Evolutionary conservation across 2,329 filamentous ascomycete species (phyloP).

Genomic region (Exophiala xenobiotica): DNA sequence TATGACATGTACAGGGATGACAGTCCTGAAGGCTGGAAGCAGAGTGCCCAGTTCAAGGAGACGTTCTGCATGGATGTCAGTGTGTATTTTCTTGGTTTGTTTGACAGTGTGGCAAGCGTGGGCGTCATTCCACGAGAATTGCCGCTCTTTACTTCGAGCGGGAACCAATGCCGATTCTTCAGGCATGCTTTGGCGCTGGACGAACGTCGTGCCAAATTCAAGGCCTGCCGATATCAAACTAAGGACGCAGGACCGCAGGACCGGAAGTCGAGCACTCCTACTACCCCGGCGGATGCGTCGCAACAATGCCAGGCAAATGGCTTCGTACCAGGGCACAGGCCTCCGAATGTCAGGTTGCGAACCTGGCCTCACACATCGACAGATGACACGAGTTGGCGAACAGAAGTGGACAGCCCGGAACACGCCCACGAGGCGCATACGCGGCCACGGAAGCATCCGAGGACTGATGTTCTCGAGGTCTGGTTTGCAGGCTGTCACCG

Average conservation of each 20-base stretch:
- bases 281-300: not conserved
- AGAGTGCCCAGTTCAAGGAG: constrained; percentile 45
- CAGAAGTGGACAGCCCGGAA: too few species aligned
- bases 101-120: constrained; percentile 56
- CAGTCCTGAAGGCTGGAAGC: constrained; percentile 39
- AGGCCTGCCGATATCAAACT: constrained; percentile 35
- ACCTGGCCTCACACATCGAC: too few species aligned
- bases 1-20: constrained; percentile 49
- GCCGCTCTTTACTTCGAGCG: constrained; percentile 42
- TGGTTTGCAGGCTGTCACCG: constrained; percentile 50
- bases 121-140: constrained; percentile 34
- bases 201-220: constrained; percentile 58
- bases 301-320: too few species aligned
- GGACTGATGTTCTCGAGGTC: constrained; percentile 43
- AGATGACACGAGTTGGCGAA: too few species aligned
- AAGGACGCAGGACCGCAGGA: constrained; percentile 11
- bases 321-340: too few species aligned
- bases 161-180: constrained; percentile 41
- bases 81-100: constrained; percentile 57
- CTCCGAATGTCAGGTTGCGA: too few species aligned
- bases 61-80: constrained; percentile 45
- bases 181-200: constrained; percentile 56
- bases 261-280: not conserved
- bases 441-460: constrained; percentile 43
- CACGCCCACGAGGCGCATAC: constrained; percentile 5